A percentile compares a stretch with the other conserved stretches of the same genome.
Evolutionary conservation across 495 filamentous ascomycete genomes (phyloP).

Genomic region (Hypoxylon intermedium): DNA sequence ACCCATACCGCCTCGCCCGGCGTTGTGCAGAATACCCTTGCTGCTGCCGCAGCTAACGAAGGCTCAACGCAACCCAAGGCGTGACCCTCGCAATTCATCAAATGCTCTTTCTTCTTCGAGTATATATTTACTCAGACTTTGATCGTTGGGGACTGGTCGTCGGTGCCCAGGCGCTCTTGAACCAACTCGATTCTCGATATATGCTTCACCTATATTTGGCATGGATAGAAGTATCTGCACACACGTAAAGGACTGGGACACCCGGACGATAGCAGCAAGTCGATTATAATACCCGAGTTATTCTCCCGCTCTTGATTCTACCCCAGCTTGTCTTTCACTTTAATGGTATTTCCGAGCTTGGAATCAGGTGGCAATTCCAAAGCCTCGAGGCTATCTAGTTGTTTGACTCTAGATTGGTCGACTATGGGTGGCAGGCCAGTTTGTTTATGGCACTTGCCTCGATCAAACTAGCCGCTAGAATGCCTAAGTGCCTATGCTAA

Average conservation of each 20-base stretch:
- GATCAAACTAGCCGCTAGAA: not conserved
- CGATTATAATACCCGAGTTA: not conserved
- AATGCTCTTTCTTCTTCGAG: no score
- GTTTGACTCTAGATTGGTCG: not conserved
- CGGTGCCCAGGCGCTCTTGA: slow-evolving; percentile 3
- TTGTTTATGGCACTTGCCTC: not conserved
- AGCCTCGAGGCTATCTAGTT: not conserved
- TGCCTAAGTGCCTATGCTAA: no score
- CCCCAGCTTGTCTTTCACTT: not conserved
- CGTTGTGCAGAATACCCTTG: slow-evolving; percentile 39
- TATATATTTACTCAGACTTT: not conserved
- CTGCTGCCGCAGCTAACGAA: slow-evolving; percentile 34
- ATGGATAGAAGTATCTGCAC: not conserved
- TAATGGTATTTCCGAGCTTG: not conserved
- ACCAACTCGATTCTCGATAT: slow-evolving; percentile 3
- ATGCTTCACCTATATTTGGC: not conserved
- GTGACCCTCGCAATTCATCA: slow-evolving; percentile 6
- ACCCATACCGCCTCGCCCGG: slow-evolving; percentile 27
- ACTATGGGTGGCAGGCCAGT: not conserved
- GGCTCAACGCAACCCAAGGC: slow-evolving; percentile 27
- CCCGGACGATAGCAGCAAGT: not conserved
- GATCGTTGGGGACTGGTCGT: not conserved
- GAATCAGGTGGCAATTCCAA: not conserved
- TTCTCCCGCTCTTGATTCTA: not conserved
- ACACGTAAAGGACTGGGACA: not conserved